These are phyloP conservation scores for Funneliformis mosseae DNA, from an alignment of 192 early-diverging fungal species.

Conservation along the genomic window DNA sequence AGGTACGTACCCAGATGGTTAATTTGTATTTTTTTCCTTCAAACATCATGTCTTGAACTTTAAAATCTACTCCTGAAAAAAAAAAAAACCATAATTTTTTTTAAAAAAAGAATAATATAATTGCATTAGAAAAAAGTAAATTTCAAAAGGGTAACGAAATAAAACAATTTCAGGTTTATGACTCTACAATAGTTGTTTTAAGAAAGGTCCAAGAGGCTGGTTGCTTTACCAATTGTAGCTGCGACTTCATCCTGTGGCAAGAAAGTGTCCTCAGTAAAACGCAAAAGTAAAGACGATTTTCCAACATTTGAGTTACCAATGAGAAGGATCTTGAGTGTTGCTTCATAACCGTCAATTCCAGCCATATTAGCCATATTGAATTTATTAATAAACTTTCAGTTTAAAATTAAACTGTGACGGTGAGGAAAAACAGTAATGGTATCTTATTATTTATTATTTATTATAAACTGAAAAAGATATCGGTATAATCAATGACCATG, in stretches of 20 bases:
- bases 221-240: slow-evolving; percentile 74
- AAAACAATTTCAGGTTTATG: not conserved
- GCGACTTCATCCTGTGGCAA: slow-evolving; percentile 88
- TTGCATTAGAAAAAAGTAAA: too few species aligned
- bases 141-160: not conserved
- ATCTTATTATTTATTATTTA: too few species aligned
- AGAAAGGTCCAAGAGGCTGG: not conserved
- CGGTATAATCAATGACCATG: too few species aligned
- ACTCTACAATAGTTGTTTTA: not conserved
- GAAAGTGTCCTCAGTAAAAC: slow-evolving; percentile 95
- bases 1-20: slow-evolving; percentile 82
- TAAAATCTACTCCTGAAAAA: slow-evolving; percentile 91
- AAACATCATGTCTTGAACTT: slow-evolving; percentile 86
- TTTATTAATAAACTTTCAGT: too few species aligned
- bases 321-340: slow-evolving; percentile 92
- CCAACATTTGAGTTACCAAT: slow-evolving; percentile 97
- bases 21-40: slow-evolving; percentile 92
- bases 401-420: too few species aligned
- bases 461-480: too few species aligned
- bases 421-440: too few species aligned
- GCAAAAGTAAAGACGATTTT: slow-evolving; percentile 89
- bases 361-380: not conserved
- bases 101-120: slow-evolving; percentile 1
- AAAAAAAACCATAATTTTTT: too few species aligned
- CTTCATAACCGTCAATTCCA: slow-evolving; percentile 28